A percentile compares a stretch with the other conserved stretches of the same genome.
Conservation (phyloP, 805 yeast species). For the Priceomyces haplophilus region DNA sequence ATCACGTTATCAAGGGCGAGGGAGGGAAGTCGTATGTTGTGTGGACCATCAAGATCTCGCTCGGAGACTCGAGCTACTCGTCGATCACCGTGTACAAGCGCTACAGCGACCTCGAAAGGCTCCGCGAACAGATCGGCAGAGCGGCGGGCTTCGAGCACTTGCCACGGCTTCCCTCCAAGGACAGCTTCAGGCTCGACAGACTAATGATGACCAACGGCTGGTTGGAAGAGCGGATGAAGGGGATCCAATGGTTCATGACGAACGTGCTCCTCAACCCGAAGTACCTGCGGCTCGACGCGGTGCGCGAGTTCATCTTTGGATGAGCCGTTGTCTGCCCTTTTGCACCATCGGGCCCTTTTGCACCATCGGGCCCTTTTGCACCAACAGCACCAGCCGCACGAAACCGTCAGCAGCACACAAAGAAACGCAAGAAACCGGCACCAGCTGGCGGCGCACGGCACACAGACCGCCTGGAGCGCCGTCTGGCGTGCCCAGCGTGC, state of each 20-base stretch:
- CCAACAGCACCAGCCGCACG: no score
- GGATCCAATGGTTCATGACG: conserved; percentile 59
- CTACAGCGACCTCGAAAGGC: conserved; percentile 58
- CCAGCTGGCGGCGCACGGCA: no score
- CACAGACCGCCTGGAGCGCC: no score
- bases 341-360: no score
- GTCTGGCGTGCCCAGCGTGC: no score
- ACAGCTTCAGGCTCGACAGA: conserved; percentile 37
- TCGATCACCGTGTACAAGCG: conserved; percentile 52
- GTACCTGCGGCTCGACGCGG: conserved; percentile 33
- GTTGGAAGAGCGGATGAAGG: conserved; percentile 53
- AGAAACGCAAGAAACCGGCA: no score
- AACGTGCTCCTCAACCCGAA: conserved; percentile 51
- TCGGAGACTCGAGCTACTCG: conserved; percentile 36
- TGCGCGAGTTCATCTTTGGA: conserved; percentile 39
- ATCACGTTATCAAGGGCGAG: conserved; percentile 38
- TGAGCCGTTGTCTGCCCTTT: no score
- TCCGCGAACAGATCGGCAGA: conserved; percentile 42
- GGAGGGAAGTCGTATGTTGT: conserved; percentile 35
- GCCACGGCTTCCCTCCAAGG: conserved; percentile 53
- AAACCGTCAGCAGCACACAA: no score
- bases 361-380: no score
- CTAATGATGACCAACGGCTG: conserved; percentile 41
- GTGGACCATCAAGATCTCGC: conserved; percentile 37
- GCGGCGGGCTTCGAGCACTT: conserved; percentile 42